Conservation (phyloP, 2,329 filamentous ascomycete genomes). For the Mycosphaerelloides madeirae region DNA sequence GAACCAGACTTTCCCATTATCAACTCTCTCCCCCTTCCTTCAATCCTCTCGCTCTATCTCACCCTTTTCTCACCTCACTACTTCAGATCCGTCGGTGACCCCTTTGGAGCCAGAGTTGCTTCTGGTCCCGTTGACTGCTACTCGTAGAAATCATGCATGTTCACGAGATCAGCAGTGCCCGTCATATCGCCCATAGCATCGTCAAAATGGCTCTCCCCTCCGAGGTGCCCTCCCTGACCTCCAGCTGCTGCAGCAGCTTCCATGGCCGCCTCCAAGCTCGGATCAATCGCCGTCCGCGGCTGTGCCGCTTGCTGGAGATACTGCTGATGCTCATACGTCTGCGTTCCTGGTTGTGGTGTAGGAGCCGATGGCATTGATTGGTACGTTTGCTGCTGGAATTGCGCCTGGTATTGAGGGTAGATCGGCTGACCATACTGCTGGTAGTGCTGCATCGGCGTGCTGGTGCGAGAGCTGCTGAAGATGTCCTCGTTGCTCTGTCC, state of each 20-base stretch:
- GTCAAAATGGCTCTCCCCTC: constrained; percentile 26
- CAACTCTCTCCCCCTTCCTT: not conserved
- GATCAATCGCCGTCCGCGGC: constrained; percentile 30
- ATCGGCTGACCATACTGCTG: constrained; percentile 22
- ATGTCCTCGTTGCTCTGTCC: constrained; percentile 26
- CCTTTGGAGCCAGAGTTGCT: constrained; percentile 23
- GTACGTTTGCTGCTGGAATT: constrained; percentile 17
- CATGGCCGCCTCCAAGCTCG: constrained; percentile 23
- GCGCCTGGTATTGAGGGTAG: constrained; percentile 23
- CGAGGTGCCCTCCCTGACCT: constrained; percentile 3
- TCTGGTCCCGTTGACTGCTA: constrained; percentile 23
- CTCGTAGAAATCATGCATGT: constrained; percentile 24
- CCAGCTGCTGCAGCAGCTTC: constrained; percentile 12
- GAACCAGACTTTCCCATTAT: not conserved
- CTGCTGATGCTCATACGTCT: constrained; percentile 29
- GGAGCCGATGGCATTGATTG: constrained; percentile 15
- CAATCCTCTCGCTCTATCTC: not conserved
- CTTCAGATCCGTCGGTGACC: constrained; percentile 15
- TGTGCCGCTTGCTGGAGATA: constrained; percentile 28
- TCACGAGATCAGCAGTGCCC: constrained; percentile 15
- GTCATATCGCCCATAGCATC: constrained; percentile 27
- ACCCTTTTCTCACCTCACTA: not conserved
- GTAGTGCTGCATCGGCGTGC: constrained; percentile 30
- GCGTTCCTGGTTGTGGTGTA: constrained; percentile 18
- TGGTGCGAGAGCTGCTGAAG: constrained; percentile 26